phyloP scores from a whole-genome alignment of 805 yeast species.

The Lachancea dasiensis region DNA sequence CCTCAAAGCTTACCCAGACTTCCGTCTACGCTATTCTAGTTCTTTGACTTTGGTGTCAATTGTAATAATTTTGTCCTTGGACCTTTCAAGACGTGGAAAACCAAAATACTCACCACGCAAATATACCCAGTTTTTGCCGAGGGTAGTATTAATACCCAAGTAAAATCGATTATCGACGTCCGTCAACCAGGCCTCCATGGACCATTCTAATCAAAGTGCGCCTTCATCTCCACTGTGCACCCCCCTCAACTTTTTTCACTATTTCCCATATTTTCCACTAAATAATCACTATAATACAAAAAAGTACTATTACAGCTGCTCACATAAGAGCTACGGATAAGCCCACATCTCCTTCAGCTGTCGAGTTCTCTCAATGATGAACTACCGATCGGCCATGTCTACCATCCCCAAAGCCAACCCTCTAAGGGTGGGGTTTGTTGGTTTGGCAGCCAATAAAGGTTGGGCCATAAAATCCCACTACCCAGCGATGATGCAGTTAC shows the following conservation, averaged over 20 bases:
- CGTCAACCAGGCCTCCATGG: no score
- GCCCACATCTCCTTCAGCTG: not conserved
- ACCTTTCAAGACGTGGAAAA: not conserved
- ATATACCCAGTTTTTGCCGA: no score
- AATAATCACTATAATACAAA: no score
- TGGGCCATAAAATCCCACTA: constrained; percentile 31
- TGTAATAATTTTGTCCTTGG: constrained; percentile 4
- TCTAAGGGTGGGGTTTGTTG: constrained; percentile 26
- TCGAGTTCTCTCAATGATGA: constrained; percentile 22
- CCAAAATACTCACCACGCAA: not conserved
- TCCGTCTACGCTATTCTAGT: constrained; percentile 6
- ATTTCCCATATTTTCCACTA: no score
- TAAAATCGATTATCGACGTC: no score
- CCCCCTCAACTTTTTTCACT: no score
- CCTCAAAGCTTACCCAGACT: not conserved
- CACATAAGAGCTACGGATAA: no score
- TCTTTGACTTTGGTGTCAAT: constrained; percentile 9
- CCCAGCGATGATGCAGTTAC: constrained; percentile 26
- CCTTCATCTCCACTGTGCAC: no score
- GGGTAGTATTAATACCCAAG: no score
- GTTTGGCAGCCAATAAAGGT: constrained; percentile 22
- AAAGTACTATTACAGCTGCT: no score
- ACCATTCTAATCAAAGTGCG: no score
- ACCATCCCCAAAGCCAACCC: constrained; percentile 29
- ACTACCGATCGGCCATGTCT: constrained; percentile 27